phyloP scores from a whole-genome alignment of 345 rosid genomes.

The Linum lewisii region DNA sequence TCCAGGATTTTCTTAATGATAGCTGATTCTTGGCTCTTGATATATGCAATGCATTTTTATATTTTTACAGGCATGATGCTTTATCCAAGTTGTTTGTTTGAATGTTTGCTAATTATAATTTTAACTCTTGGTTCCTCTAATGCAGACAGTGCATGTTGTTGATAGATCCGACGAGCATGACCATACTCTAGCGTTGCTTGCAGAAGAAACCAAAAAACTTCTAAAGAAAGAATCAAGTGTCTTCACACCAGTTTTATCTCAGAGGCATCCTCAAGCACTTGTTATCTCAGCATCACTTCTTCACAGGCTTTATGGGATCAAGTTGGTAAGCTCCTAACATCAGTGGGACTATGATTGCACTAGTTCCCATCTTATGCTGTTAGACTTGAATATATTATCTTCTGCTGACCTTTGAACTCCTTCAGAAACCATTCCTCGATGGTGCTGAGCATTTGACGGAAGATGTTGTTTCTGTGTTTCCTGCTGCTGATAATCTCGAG shows the following conservation, averaged over 20 bases:
- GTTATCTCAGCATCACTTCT: slow-evolving; percentile 70
- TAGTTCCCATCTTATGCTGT: not conserved
- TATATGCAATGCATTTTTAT: no score
- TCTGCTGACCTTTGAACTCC: slow-evolving; percentile 8
- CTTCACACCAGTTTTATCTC: slow-evolving; percentile 68
- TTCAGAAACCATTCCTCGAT: slow-evolving; percentile 94
- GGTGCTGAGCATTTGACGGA: slow-evolving; percentile 82
- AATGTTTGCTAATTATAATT: not conserved
- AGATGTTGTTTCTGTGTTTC: slow-evolving; percentile 85
- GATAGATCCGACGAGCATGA: slow-evolving; percentile 64
- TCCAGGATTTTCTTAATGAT: not conserved
- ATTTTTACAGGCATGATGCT: no score
- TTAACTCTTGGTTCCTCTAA: not conserved
- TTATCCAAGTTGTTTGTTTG: no score
- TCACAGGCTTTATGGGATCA: slow-evolving; percentile 81
- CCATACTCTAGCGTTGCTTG: slow-evolving; percentile 80
- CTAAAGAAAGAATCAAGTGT: slow-evolving; percentile 57
- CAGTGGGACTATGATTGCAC: slow-evolving; percentile 9
- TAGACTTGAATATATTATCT: not conserved
- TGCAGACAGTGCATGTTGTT: slow-evolving; percentile 57
- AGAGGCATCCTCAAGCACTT: slow-evolving; percentile 75
- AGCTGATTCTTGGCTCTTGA: not conserved
- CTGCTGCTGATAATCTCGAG: slow-evolving; percentile 87
- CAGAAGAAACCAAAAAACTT: slow-evolving; percentile 74
- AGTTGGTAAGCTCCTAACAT: slow-evolving; percentile 54